Evolutionary conservation across 305 asterid genomes (phyloP).

Genomic region (Fraxinus sp.): DNA sequence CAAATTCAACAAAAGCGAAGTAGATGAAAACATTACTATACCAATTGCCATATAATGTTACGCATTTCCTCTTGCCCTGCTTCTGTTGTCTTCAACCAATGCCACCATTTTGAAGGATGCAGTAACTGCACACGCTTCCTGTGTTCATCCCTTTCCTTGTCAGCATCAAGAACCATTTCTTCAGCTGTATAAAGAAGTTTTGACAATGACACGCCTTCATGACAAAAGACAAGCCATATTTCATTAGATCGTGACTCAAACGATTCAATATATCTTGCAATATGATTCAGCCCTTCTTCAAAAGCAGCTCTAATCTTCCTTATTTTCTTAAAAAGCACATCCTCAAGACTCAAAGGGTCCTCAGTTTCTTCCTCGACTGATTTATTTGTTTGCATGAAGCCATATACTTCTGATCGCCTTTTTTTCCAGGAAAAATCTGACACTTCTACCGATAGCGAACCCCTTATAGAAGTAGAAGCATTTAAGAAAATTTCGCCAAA

Average conservation of each 20-base stretch:
- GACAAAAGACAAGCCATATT: conserved; percentile 95
- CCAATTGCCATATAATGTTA: conserved; percentile 84
- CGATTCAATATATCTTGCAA: conserved; percentile 94
- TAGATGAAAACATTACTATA: conserved; percentile 35
- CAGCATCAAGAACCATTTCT: conserved; percentile 56
- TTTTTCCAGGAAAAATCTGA: conserved; percentile 40
- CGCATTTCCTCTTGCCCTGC: conserved; percentile 91
- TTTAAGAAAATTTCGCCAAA: conserved; percentile 89
- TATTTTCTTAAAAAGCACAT: conserved; percentile 34
- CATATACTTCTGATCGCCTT: conserved; percentile 33
- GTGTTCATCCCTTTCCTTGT: conserved; percentile 50
- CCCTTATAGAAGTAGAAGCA: conserved; percentile 67
- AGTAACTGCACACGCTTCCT: conserved; percentile 74
- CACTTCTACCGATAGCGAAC: conserved; percentile 43
- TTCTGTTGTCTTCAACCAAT: conserved; percentile 88
- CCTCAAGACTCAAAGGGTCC: conserved; percentile 39
- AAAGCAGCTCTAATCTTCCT: conserved; percentile 36
- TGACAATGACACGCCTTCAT: conserved; percentile 92
- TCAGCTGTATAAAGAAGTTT: conserved; percentile 89
- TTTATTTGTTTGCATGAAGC: conserved; percentile 33
- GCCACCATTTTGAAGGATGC: conserved; percentile 99
- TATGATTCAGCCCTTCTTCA: conserved; percentile 86
- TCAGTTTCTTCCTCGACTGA: conserved; percentile 39
- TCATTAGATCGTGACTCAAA: conserved; percentile 90
- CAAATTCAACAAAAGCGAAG: conserved; percentile 3